Conservation (phyloP, 2,329 filamentous ascomycete genomes). For the Nemania diffusa region DNA sequence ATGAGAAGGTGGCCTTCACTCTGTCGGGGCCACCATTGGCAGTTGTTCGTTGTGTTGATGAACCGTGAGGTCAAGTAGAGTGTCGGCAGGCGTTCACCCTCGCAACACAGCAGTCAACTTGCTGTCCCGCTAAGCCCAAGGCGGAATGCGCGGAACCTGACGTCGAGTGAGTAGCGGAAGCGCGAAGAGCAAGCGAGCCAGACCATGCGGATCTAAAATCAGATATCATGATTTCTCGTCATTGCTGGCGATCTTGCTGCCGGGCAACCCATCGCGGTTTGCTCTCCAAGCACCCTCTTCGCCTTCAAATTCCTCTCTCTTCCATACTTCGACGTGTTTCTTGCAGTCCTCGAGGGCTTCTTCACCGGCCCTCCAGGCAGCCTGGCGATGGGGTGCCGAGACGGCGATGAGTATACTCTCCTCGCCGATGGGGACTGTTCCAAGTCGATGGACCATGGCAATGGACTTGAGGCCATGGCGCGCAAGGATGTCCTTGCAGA, state of each 20-base stretch:
- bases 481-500: constrained; percentile 65
- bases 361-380: constrained; percentile 88
- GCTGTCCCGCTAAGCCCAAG: background rate
- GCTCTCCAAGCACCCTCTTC: constrained; percentile 87
- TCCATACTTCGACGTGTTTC: constrained; percentile 92
- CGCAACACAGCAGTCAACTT: background rate
- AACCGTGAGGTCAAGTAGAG: background rate
- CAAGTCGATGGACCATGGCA: constrained; percentile 85
- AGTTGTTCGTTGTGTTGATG: background rate
- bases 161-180: background rate
- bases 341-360: constrained; percentile 90
- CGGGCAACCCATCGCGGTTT: constrained; percentile 78
- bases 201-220: background rate
- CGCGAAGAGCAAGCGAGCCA: background rate
- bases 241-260: constrained; percentile 55
- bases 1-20: background rate
- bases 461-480: constrained; percentile 77
- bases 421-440: constrained; percentile 87
- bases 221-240: constrained; percentile 10
- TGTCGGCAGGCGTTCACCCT: background rate
- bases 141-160: background rate
- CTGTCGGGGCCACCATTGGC: background rate
- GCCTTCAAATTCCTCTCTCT: constrained; percentile 85
- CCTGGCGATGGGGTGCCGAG: constrained; percentile 82
- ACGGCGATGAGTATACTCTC: constrained; percentile 93